Evolutionary conservation across 495 filamentous ascomycete species (phyloP).

Genomic region (Talaromyces nanjingensis): DNA sequence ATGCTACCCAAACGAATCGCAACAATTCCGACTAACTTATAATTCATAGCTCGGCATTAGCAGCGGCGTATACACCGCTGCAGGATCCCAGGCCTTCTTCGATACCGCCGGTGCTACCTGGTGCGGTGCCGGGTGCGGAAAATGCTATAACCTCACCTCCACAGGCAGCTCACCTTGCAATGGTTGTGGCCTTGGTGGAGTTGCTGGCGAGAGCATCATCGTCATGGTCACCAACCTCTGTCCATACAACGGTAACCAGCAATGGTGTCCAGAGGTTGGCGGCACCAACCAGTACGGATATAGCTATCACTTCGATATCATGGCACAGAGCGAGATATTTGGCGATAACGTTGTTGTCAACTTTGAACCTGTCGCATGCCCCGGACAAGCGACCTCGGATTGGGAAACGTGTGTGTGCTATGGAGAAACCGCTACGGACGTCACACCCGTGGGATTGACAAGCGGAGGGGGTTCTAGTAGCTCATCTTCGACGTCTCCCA

Average conservation of each 20-base stretch:
- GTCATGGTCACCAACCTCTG: conserved; percentile 38
- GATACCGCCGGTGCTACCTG: conserved; percentile 20
- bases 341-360: conserved; percentile 33
- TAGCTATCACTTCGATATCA: conserved; percentile 36
- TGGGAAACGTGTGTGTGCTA: conserved; percentile 17
- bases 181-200: conserved; percentile 25
- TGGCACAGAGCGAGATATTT: conserved; percentile 27
- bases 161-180: conserved; percentile 25
- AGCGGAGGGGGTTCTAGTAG: not conserved
- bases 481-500: not conserved
- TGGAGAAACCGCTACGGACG: conserved; percentile 12
- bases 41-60: conserved; percentile 8
- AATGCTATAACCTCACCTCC: conserved; percentile 32
- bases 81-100: conserved; percentile 24
- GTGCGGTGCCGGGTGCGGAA: conserved; percentile 35
- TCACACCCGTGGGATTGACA: conserved; percentile 10
- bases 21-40: not conserved
- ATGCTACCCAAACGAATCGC: not conserved
- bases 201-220: conserved; percentile 26
- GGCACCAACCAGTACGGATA: conserved; percentile 32
- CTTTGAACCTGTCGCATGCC: conserved; percentile 28
- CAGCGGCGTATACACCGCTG: conserved; percentile 22
- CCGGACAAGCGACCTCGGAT: conserved; percentile 16
- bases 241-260: conserved; percentile 28
- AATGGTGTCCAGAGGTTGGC: conserved; percentile 28